Evolutionary conservation across 345 rosid genomes (phyloP).

Genomic region (Populus euphratica): DNA sequence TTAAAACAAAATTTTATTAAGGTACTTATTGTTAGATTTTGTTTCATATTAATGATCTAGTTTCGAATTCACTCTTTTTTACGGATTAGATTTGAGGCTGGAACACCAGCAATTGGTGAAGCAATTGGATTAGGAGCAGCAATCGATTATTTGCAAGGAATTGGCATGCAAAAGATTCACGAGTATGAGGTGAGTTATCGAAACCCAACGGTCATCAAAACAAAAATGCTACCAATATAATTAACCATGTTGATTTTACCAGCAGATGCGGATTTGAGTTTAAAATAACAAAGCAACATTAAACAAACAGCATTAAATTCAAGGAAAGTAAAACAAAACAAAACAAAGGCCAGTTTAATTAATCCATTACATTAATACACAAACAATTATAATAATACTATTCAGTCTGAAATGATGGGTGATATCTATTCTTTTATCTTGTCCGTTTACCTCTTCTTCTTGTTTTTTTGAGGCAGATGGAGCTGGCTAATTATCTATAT

Average conservation of each 20-base stretch:
- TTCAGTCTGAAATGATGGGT: too few relatives aligned
- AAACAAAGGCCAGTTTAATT: too few relatives aligned
- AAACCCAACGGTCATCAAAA: too few relatives aligned
- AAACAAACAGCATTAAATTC: too few relatives aligned
- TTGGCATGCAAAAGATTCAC: conserved; percentile 83
- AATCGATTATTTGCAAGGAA: conserved; percentile 68
- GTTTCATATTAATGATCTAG: neutral
- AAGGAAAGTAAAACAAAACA: too few relatives aligned
- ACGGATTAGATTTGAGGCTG: conserved; percentile 84
- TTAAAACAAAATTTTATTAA: neutral
- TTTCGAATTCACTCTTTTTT: conserved; percentile 2
- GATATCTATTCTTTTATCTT: neutral
- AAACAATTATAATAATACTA: too few relatives aligned
- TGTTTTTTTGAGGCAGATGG: conserved; percentile 36
- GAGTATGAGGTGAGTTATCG: conserved; percentile 63
- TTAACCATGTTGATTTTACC: too few relatives aligned
- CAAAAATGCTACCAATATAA: too few relatives aligned
- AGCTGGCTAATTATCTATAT: conserved; percentile 67
- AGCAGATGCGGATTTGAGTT: too few relatives aligned
- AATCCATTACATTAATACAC: too few relatives aligned
- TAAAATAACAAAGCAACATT: too few relatives aligned
- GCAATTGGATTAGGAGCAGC: conserved; percentile 96
- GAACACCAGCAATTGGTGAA: conserved; percentile 98
- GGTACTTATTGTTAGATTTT: neutral
- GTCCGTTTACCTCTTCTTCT: neutral